Conservation (phyloP, 192 early-diverging fungal genomes). For the Backusella psychrophila region DNA sequence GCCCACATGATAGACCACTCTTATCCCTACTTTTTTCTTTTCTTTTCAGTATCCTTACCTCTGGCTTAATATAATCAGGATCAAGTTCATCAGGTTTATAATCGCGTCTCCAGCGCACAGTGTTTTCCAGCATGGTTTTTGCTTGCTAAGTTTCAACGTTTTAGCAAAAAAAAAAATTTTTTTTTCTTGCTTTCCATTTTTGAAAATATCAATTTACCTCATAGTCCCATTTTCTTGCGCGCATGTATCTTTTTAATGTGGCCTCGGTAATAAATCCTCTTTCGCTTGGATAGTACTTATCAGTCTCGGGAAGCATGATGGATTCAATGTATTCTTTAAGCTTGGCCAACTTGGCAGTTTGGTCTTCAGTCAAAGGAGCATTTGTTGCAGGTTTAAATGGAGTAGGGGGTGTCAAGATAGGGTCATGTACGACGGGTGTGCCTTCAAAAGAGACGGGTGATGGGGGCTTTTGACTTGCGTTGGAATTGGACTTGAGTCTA, state of each 20-base stretch:
- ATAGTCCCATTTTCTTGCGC: constrained; percentile 41
- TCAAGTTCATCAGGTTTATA: constrained; percentile 69
- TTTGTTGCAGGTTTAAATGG: constrained; percentile 4
- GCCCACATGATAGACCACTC: not conserved
- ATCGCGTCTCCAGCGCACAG: constrained; percentile 76
- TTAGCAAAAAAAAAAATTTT: not conserved
- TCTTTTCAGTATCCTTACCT: constrained; percentile 41
- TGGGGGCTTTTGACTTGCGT: not conserved
- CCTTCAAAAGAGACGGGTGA: not conserved
- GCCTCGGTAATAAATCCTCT: constrained; percentile 34
- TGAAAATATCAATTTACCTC: constrained; percentile 13
- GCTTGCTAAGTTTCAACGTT: constrained; percentile 34
- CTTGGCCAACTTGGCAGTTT: constrained; percentile 20
- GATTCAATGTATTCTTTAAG: constrained; percentile 21
- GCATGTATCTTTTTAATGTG: constrained; percentile 38
- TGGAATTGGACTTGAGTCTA: constrained; percentile 11
- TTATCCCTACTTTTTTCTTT: not conserved
- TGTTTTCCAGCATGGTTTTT: constrained; percentile 65
- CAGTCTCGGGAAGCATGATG: constrained; percentile 21
- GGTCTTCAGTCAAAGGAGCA: constrained; percentile 22
- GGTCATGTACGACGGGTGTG: constrained; percentile 16
- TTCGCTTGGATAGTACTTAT: constrained; percentile 34
- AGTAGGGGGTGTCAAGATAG: constrained; percentile 25
- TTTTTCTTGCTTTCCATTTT: not conserved
- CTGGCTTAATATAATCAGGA: constrained; percentile 71